Evolutionary conservation across 331 rosid species (phyloP).

Genomic region (Phaseolus coccineus): DNA sequence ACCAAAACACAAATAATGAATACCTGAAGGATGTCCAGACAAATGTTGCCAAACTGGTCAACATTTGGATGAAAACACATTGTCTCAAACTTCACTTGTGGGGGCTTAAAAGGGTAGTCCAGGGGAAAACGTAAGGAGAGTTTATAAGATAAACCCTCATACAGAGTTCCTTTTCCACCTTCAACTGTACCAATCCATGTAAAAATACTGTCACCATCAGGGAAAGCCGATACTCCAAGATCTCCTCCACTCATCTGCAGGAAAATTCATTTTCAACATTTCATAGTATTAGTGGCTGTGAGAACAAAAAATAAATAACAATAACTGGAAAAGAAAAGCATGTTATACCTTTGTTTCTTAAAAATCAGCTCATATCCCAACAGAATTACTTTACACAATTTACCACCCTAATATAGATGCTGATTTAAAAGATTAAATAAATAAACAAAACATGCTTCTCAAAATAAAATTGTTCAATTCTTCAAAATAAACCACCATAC

Average conservation of each 20-base stretch:
- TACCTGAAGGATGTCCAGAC: slow-evolving; percentile 98
- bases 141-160: slow-evolving; percentile 94
- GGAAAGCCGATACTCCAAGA: slow-evolving; percentile 94
- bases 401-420: slow-evolving; percentile 10
- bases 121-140: slow-evolving; percentile 86
- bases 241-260: slow-evolving; percentile 87
- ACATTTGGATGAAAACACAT: slow-evolving; percentile 98
- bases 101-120: slow-evolving; percentile 97
- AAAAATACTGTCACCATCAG: slow-evolving; percentile 89
- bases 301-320: slow-evolving; percentile 8
- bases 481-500: background rate
- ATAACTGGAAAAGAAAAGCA: slow-evolving; percentile 8
- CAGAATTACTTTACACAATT: background rate
- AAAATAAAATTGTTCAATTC: background rate
- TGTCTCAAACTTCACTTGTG: slow-evolving; percentile 91
- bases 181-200: slow-evolving; percentile 94
- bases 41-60: slow-evolving; percentile 94
- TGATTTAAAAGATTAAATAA: background rate
- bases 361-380: slow-evolving; percentile 22
- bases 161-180: slow-evolving; percentile 94
- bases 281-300: background rate
- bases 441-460: background rate
- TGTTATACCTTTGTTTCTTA: slow-evolving; percentile 15
- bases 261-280: slow-evolving; percentile 36
- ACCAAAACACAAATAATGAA: slow-evolving; percentile 16